A percentile compares a stretch with the other conserved stretches of the same genome.
phyloP scores from a whole-genome alignment of 345 rosid genomes.

The Jatropha curcas region DNA sequence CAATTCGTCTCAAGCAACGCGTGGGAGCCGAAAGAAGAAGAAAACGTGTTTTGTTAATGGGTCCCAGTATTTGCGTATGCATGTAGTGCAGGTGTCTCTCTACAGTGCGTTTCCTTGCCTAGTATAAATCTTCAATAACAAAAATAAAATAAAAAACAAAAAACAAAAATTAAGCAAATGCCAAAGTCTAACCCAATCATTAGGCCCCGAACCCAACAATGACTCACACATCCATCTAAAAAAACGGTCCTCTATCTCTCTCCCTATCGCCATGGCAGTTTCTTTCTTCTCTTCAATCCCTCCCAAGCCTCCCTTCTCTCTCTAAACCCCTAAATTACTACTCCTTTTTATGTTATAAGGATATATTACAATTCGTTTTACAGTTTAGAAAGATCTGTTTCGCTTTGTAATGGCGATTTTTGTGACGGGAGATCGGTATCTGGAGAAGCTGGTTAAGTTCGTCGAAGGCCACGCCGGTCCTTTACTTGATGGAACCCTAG shows the following conservation, averaged over 20 bases:
- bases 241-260: too few relatives aligned
- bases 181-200: constrained; percentile 23
- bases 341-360: neutral
- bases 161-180: neutral
- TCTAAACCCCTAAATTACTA: constrained; percentile 9
- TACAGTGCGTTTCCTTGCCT: too few relatives aligned
- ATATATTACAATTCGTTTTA: neutral
- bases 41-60: too few relatives aligned
- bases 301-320: constrained; percentile 37
- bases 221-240: neutral
- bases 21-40: too few relatives aligned
- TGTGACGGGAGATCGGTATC: constrained; percentile 94
- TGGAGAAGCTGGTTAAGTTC: constrained; percentile 76
- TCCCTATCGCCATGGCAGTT: constrained; percentile 31
- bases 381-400: neutral
- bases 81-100: too few relatives aligned
- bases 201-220: constrained; percentile 12
- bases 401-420: constrained; percentile 55
- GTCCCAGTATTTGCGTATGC: too few relatives aligned
- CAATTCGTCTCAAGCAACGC: too few relatives aligned
- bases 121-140: too few relatives aligned
- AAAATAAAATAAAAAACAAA: too few relatives aligned
- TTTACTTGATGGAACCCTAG: constrained; percentile 63
- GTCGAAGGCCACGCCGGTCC: constrained; percentile 73
- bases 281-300: constrained; percentile 32